Conservation (phyloP, 345 rosid genomes). For the Citrus inodora region DNA sequence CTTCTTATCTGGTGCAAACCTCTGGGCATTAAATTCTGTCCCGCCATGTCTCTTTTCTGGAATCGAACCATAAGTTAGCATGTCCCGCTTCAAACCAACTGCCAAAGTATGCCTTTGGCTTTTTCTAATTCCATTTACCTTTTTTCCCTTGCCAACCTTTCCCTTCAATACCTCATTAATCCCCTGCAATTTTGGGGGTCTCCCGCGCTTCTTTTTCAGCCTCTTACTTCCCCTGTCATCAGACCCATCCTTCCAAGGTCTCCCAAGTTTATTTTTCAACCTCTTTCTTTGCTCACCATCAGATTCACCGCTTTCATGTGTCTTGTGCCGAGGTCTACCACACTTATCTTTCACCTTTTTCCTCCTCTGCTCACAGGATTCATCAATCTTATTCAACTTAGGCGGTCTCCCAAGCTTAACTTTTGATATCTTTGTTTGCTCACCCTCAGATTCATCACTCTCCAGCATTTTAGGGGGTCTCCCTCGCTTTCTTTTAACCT, state of each 20-base stretch:
- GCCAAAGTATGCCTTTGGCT: slow-evolving; percentile 16
- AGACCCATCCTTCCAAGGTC: slow-evolving; percentile 15
- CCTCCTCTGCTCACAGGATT: background rate
- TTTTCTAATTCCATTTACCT: slow-evolving; percentile 24
- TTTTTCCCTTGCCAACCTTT: slow-evolving; percentile 17
- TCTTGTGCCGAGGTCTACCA: slow-evolving; percentile 22
- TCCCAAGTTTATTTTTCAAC: slow-evolving; percentile 24
- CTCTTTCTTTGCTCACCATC: slow-evolving; percentile 12
- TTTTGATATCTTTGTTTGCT: slow-evolving; percentile 11
- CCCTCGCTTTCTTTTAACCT: slow-evolving; percentile 22
- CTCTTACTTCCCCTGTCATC: slow-evolving; percentile 12
- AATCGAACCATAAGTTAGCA: slow-evolving; percentile 13
- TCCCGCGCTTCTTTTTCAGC: slow-evolving; percentile 26
- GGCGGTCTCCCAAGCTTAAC: slow-evolving; percentile 22
- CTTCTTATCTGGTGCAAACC: slow-evolving; percentile 18
- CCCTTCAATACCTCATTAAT: background rate
- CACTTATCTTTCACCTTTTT: slow-evolving; percentile 6
- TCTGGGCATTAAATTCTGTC: slow-evolving; percentile 19
- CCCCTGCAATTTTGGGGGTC: slow-evolving; percentile 15
- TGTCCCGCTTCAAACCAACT: slow-evolving; percentile 17
- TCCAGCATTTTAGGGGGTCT: slow-evolving; percentile 30
- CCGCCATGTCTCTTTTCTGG: slow-evolving; percentile 17
- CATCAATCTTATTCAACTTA: slow-evolving; percentile 6
- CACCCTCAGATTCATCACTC: slow-evolving; percentile 1
- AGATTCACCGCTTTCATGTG: slow-evolving; percentile 10